Evolutionary conservation across 1,284 basidiomycete species (phyloP), one percentile per base, ranked within the genome.

Genomic region (Inonotus hispidus): DNA sequence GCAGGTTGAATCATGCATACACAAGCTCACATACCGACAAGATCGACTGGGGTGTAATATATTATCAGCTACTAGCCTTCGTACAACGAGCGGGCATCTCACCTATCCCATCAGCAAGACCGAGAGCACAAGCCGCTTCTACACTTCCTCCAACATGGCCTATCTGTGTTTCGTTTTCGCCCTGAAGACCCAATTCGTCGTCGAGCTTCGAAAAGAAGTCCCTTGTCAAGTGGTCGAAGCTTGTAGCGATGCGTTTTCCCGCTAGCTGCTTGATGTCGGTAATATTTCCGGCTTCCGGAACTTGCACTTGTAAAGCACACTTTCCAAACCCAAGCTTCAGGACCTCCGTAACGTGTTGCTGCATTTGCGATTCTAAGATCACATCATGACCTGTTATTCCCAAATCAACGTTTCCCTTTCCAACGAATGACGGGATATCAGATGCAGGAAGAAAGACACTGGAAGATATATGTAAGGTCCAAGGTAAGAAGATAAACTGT

Each of bases 371-470:
- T 75, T 99, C 96, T 60, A 95, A 85, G 66, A 99, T 93, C 69
- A 98, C 94, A 75, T 99, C 96, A 75, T 98, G 95, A 1, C 96
- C 96, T 6, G 93, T 96, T 65, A 96, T 95, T 5, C 93, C 94
- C 35, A 92, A 79, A 71, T 96, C 92, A 68, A 99, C 92, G 70
- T 97, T 93, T 59, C 96, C 96, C 73, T 98, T 94, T 32, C 94
- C 97, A 39, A 99, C 97, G 75, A 98, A 99, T 38, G 95, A 96
- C 11, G 96, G 96, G 66, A 99, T 99, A 71, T 99, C 97, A 7
- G 92, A 83, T 1, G 97, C 97, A 23, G 97, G 96, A 19, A 99
- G 88, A 76, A 99, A 99, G 35, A 99, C 92, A 21, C 95, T 96
- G 72, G 7, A n/a, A n/a, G n/a, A 13, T n/a, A n/a, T 21, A 11